These are phyloP conservation scores for Nicotiana obtusifolia DNA, from an alignment of 257 asterid genomes.

Conservation along the genomic window DNA sequence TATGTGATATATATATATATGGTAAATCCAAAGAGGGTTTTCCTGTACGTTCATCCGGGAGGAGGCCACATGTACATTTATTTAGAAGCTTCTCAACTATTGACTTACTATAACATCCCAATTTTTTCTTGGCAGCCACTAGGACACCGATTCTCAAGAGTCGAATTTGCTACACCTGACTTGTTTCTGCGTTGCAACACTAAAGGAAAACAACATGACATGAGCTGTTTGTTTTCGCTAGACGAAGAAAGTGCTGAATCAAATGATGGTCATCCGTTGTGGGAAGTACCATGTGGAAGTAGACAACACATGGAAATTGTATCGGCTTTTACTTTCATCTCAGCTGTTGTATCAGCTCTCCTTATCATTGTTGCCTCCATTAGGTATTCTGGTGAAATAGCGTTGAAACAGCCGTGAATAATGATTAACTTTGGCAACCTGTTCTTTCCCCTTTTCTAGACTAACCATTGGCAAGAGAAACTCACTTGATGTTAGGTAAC, in stretches of 20 bases:
- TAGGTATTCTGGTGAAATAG: constrained; percentile 23
- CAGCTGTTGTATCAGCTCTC: constrained; percentile 51
- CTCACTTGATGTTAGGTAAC: background rate
- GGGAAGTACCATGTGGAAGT: constrained; percentile 84
- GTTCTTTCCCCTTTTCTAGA: background rate
- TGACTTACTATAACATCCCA: background rate
- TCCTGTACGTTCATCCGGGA: no score
- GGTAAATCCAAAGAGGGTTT: no score
- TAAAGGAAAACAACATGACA: constrained; percentile 14
- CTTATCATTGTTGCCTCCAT: constrained; percentile 44
- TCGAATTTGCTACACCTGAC: constrained; percentile 54
- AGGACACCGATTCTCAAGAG: constrained; percentile 49
- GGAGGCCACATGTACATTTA: background rate
- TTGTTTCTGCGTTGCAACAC: constrained; percentile 39
- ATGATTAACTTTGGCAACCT: background rate
- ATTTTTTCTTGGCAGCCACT: constrained; percentile 41
- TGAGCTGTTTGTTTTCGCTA: constrained; percentile 33
- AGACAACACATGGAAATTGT: constrained; percentile 54
- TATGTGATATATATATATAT: no score
- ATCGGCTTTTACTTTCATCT: constrained; percentile 50
- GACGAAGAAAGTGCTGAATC: constrained; percentile 9
- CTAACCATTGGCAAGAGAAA: background rate
- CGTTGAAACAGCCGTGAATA: constrained; percentile 22
- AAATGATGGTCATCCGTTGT: constrained; percentile 19
- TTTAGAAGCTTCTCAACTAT: background rate